A percentile compares a stretch with the other conserved stretches of the same genome.
These are phyloP conservation scores for Fusarium mangiferae DNA, from an alignment of 2,329 filamentous ascomycete genomes.

Conservation along the genomic window DNA sequence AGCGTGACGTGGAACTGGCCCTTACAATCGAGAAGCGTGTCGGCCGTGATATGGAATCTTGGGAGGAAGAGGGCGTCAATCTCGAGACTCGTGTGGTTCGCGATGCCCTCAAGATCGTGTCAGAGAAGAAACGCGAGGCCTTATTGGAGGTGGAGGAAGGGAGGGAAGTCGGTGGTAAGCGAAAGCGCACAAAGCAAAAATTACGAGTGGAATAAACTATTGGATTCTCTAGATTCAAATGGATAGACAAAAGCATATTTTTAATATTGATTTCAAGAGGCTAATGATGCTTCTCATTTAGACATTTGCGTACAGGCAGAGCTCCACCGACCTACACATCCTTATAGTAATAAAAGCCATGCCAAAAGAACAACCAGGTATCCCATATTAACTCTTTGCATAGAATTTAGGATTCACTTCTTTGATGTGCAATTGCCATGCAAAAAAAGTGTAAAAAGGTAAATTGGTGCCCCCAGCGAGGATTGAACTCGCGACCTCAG, in stretches of 20 bases:
- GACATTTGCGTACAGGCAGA: neutral
- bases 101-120: slow-evolving; percentile 87
- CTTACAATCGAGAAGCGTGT: slow-evolving; percentile 89
- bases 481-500: slow-evolving; percentile 38
- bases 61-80: slow-evolving; percentile 91
- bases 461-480: slow-evolving; percentile 32
- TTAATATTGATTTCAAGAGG: neutral
- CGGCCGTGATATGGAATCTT: slow-evolving; percentile 81
- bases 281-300: neutral
- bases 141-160: slow-evolving; percentile 91
- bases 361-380: neutral
- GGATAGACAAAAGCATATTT: slow-evolving; percentile 27
- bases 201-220: slow-evolving; percentile 50
- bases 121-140: slow-evolving; percentile 95
- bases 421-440: accelerated
- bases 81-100: slow-evolving; percentile 89
- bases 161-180: slow-evolving; percentile 89
- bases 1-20: slow-evolving; percentile 92
- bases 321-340: neutral
- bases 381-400: neutral
- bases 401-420: neutral
- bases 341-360: neutral
- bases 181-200: slow-evolving; percentile 71
- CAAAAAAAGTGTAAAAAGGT: neutral
- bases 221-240: neutral